Percentiles rank a stretch among this genome's conserved stretches.
Evolutionary conservation across 169 alveolate genomes (phyloP).

Genomic region (Plasmodium gonderi): DNA sequence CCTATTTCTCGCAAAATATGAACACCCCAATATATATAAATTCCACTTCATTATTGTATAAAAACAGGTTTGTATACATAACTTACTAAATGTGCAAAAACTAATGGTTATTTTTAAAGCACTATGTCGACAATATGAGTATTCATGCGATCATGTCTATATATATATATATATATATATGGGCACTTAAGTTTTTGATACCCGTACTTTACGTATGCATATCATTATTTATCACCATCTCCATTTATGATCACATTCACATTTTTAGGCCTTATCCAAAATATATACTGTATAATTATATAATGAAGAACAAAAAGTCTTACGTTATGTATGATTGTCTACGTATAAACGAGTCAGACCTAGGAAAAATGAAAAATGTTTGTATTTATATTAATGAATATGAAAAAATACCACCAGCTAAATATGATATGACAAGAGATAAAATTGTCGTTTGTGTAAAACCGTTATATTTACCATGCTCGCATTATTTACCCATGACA

Average conservation of each 20-base stretch:
- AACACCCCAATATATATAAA: conserved; percentile 65
- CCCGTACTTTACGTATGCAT: not conserved
- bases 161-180: not conserved
- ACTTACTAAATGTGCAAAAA: not conserved
- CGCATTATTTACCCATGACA: conserved; percentile 49
- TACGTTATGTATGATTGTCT: conserved; percentile 69
- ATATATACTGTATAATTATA: conserved; percentile 53
- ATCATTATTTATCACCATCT: not conserved
- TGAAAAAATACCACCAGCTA: conserved; percentile 71
- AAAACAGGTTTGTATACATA: conserved; percentile 37
- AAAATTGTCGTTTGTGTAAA: conserved; percentile 53
- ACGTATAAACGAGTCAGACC: conserved; percentile 52
- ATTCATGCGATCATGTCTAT: not conserved
- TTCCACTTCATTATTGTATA: conserved; percentile 40
- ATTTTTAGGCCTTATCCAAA: conserved; percentile 65
- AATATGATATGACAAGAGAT: conserved; percentile 42
- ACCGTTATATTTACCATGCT: conserved; percentile 58
- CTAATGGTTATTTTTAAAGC: no score
- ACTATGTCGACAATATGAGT: no score
- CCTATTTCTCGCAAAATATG: conserved; percentile 66
- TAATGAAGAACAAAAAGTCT: conserved; percentile 63
- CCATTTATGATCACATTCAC: not conserved
- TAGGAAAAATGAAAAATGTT: conserved; percentile 60
- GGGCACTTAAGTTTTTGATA: not conserved
- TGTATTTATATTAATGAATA: conserved; percentile 60